Base-by-base conservation (phyloP, 805 yeast genomes). In the Blastobotrys terrestris region DNA sequence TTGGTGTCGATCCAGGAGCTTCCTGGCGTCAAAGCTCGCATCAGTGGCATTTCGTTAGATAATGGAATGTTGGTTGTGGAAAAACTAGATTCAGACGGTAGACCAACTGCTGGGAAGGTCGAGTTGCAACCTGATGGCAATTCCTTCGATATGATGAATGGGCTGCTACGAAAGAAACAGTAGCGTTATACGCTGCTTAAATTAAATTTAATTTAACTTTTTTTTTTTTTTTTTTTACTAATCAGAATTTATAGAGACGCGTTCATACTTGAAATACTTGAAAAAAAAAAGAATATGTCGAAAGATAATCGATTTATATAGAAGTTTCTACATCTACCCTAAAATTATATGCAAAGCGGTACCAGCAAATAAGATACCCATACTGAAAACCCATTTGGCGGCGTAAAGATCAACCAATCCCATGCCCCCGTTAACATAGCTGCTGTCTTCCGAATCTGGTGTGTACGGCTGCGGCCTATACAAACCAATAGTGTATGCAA, bases 81-180 rank as follows among this genome's bases (percentile, higher is more conserved):
- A 55, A 96, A 87, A 57, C 66, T 83, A 5, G 77, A 78, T 48
- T 58, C 68, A 3, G 62, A 68, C 13, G 77, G 76, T 19, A 63
- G 60, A 11, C 72, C 72, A 14, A 80, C 84, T 1, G 87, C 88
- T 0, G 75, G 72, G 43, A 71, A 63, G 3, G 83, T 77, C 58
- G 85, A 88, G 60, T 71, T 94, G 46, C 97, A 91, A 67, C 98
- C 99, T 0, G 99, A 94, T 68, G 99, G 99, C 0, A 94, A 94
- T 66, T 88, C 97, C 2, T 94, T 94, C 63, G 98, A 94, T 66
- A 91, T 94, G 77, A 86, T 94, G 72, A 85, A 78, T 60, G 98
- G 98, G 0, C 73, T 94, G 58, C 85, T 92, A 15, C 85, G 83
- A 16, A 82, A 73, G 55, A 85, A 83, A 16, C 19, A 19, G 7